Percentiles rank a stretch among this genome's conserved stretches.
Evolutionary conservation across 2,329 filamentous ascomycete genomes (phyloP).

Genomic region (Exophiala oligosperma): DNA sequence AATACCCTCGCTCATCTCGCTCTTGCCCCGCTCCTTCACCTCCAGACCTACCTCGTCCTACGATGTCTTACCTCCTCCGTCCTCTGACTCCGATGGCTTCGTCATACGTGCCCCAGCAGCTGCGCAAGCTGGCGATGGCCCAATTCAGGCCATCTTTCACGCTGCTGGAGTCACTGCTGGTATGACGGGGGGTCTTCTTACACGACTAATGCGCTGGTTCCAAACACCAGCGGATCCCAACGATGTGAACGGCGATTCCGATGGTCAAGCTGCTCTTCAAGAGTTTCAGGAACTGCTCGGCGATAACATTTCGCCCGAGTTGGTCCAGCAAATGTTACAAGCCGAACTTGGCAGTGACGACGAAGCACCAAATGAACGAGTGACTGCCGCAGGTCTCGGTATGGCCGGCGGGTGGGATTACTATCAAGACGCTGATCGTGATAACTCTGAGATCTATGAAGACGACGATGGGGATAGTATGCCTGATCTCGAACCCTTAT

Average conservation of each 20-base stretch:
- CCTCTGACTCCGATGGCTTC: slow-evolving; percentile 23
- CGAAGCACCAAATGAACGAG: slow-evolving; percentile 6
- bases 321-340: slow-evolving; percentile 24
- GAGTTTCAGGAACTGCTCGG: slow-evolving; percentile 25
- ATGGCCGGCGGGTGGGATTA: slow-evolving; percentile 29
- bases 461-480: slow-evolving; percentile 19
- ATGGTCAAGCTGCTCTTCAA: slow-evolving; percentile 25
- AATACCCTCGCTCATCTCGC: slow-evolving; percentile 66
- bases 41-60: slow-evolving; percentile 69
- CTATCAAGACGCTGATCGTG: slow-evolving; percentile 20
- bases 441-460: slow-evolving; percentile 11
- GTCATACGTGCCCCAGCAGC: slow-evolving; percentile 25
- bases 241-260: slow-evolving; percentile 11
- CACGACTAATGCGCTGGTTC: slow-evolving; percentile 28
- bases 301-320: slow-evolving; percentile 21
- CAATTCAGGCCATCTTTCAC: slow-evolving; percentile 25
- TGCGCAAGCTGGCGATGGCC: slow-evolving; percentile 1
- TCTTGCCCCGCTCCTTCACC: slow-evolving; percentile 67
- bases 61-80: slow-evolving; percentile 74
- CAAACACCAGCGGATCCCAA: slow-evolving; percentile 15
- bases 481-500: slow-evolving; percentile 24
- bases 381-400: slow-evolving; percentile 19
- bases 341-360: slow-evolving; percentile 21
- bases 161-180: slow-evolving; percentile 21
- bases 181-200: slow-evolving; percentile 16